Percentiles rank a stretch among this genome's conserved stretches.
These are phyloP conservation scores for Cutaneotrichosporon daszewskae DNA, from an alignment of 1,284 basidiomycete species.

Conservation along the genomic window DNA sequence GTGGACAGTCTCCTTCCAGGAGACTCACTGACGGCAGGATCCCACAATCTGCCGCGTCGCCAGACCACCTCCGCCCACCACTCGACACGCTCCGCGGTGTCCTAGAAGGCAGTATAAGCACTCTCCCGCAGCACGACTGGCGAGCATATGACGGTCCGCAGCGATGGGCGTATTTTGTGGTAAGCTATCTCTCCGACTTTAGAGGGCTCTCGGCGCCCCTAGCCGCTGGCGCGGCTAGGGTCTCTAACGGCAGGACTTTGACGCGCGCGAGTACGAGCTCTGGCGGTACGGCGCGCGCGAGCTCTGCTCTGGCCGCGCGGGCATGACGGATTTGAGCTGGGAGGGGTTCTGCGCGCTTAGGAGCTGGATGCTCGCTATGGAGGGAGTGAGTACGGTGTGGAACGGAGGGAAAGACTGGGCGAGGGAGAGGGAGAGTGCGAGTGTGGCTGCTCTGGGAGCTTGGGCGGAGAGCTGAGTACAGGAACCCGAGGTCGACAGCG, in stretches of 20 bases:
- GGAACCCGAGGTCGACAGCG: too few species aligned
- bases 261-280: slow-evolving; percentile 10
- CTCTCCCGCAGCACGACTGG: slow-evolving; percentile 9
- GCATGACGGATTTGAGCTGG: slow-evolving; percentile 9
- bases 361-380: slow-evolving; percentile 5
- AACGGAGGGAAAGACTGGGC: too few species aligned
- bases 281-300: slow-evolving; percentile 8
- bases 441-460: too few species aligned
- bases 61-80: slow-evolving; percentile 7
- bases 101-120: background rate
- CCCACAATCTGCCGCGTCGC: too few species aligned
- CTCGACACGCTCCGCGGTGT: slow-evolving; percentile 8
- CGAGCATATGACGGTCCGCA: slow-evolving; percentile 4
- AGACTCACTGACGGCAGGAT: slow-evolving; percentile 2
- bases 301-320: slow-evolving; percentile 7
- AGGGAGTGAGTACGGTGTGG: too few species aligned
- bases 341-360: slow-evolving; percentile 10
- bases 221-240: too few species aligned
- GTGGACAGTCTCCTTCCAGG: too few species aligned
- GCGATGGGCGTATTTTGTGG: slow-evolving; percentile 14
- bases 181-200: too few species aligned
- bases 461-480: too few species aligned
- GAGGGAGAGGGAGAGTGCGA: too few species aligned
- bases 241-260: slow-evolving; percentile 11
- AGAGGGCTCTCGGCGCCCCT: too few species aligned